These are phyloP conservation scores for Mortierella sp. DNA, from an alignment of 371 early-diverging fungal genomes.

Conservation along the genomic window DNA sequence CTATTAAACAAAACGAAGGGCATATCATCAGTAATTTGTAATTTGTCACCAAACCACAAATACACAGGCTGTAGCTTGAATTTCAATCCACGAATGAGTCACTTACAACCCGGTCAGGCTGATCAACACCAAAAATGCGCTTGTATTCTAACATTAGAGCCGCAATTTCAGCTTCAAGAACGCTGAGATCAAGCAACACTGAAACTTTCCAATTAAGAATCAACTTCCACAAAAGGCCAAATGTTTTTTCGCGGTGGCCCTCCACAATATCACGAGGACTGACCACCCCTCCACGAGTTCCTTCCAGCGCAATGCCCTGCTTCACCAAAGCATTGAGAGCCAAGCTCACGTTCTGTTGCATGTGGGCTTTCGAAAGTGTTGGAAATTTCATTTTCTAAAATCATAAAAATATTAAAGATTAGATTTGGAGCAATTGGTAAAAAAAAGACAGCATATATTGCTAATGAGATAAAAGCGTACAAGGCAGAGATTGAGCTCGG, in stretches of 20 bases:
- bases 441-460: background rate
- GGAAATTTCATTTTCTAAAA: slow-evolving; percentile 56
- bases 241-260: slow-evolving; percentile 59
- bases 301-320: slow-evolving; percentile 45
- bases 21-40: background rate
- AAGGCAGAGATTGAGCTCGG: slow-evolving; percentile 26
- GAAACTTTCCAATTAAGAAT: slow-evolving; percentile 57
- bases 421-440: background rate
- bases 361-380: slow-evolving; percentile 48
- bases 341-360: slow-evolving; percentile 56
- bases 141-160: slow-evolving; percentile 37
- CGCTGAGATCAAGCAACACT: slow-evolving; percentile 37
- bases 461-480: slow-evolving; percentile 9
- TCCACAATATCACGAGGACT: slow-evolving; percentile 55
- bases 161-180: slow-evolving; percentile 40
- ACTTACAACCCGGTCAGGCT: slow-evolving; percentile 49
- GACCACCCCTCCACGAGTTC: slow-evolving; percentile 46
- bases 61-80: background rate
- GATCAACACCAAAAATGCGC: slow-evolving; percentile 31
- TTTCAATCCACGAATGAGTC: background rate
- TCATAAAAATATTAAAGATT: background rate
- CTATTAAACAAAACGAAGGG: slow-evolving; percentile 12
- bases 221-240: slow-evolving; percentile 58
- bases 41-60: background rate
- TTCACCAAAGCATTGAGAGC: slow-evolving; percentile 33